A percentile compares a stretch with the other conserved stretches of the same genome.
Evolutionary conservation across 2,329 filamentous ascomycete genomes (phyloP).

Genomic region (Fusarium camptoceras): DNA sequence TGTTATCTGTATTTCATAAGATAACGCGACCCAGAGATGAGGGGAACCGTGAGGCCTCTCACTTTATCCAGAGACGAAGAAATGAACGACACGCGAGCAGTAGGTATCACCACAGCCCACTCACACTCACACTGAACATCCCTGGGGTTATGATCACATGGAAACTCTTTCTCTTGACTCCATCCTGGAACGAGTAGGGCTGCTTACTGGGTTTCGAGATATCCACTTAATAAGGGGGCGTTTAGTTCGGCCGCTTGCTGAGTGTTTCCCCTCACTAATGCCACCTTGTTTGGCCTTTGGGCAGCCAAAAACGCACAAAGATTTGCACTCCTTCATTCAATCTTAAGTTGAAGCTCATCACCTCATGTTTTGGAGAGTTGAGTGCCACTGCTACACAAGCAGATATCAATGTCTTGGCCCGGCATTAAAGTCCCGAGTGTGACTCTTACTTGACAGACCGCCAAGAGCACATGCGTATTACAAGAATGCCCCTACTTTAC

Average conservation of each 20-base stretch:
- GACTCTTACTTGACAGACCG: slow-evolving; percentile 26
- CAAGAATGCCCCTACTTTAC: not conserved
- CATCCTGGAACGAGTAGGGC: slow-evolving; percentile 31
- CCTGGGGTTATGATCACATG: slow-evolving; percentile 37
- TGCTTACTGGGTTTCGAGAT: slow-evolving; percentile 27
- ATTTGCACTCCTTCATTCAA: slow-evolving; percentile 12
- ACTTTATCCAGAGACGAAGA: slow-evolving; percentile 15
- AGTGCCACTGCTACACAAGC: not conserved
- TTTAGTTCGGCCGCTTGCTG: slow-evolving; percentile 26
- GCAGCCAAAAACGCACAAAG: slow-evolving; percentile 27
- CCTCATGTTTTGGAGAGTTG: not conserved
- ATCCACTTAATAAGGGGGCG: slow-evolving; percentile 41
- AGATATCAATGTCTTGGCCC: slow-evolving; percentile 28
- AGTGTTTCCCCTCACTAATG: slow-evolving; percentile 43
- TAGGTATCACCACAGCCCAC: slow-evolving; percentile 23
- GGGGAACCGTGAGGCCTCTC: slow-evolving; percentile 32
- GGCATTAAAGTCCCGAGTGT: slow-evolving; percentile 37
- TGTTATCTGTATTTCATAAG: not conserved
- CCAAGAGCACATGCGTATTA: slow-evolving; percentile 8
- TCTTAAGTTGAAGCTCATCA: slow-evolving; percentile 11
- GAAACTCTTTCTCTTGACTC: slow-evolving; percentile 30
- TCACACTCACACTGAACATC: slow-evolving; percentile 23
- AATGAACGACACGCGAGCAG: slow-evolving; percentile 32
- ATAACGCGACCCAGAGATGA: slow-evolving; percentile 12
- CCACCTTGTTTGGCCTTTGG: slow-evolving; percentile 46